phyloP scores from a whole-genome alignment of 768 basidiomycete species.

The Boletus rex-veris region DNA sequence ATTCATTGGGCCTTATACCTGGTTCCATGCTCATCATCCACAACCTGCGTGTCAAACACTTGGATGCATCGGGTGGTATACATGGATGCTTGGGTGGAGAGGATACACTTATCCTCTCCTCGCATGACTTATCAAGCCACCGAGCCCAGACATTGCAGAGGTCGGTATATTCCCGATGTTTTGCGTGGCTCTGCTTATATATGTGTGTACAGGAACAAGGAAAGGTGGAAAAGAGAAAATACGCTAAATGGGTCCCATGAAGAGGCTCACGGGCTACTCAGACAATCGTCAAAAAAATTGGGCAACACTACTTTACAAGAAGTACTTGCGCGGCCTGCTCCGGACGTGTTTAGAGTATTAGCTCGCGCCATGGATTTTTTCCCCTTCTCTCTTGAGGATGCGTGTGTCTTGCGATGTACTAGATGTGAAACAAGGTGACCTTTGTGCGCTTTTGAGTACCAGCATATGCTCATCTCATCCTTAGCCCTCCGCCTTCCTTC shows the following conservation, averaged over 20 bases:
- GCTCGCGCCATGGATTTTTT: constrained; percentile 55
- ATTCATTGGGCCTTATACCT: constrained; percentile 34
- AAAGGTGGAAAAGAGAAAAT: constrained; percentile 29
- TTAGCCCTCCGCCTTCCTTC: constrained; percentile 43
- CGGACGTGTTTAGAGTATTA: constrained; percentile 40
- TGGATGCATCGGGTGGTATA: constrained; percentile 6
- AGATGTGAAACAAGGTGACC: constrained; percentile 51
- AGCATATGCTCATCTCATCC: background rate
- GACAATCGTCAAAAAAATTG: background rate
- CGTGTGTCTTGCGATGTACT: constrained; percentile 47
- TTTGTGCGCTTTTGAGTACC: background rate
- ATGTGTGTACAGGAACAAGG: constrained; percentile 30
- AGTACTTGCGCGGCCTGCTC: constrained; percentile 30
- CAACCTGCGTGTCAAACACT: constrained; percentile 46
- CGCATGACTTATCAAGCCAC: constrained; percentile 16
- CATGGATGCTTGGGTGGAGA: constrained; percentile 30
- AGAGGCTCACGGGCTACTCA: constrained; percentile 2
- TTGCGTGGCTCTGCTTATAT: background rate
- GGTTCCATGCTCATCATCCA: constrained; percentile 48
- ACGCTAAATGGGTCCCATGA: background rate
- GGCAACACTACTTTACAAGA: constrained; percentile 36
- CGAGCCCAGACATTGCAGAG: constrained; percentile 19
- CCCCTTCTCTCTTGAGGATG: constrained; percentile 48
- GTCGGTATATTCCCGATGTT: constrained; percentile 10
- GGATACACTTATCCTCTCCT: constrained; percentile 20